A percentile compares a stretch with the other conserved stretches of the same genome.
Conservation (phyloP, 495 filamentous ascomycete species). For the Hypoxylon cercidicola region DNA sequence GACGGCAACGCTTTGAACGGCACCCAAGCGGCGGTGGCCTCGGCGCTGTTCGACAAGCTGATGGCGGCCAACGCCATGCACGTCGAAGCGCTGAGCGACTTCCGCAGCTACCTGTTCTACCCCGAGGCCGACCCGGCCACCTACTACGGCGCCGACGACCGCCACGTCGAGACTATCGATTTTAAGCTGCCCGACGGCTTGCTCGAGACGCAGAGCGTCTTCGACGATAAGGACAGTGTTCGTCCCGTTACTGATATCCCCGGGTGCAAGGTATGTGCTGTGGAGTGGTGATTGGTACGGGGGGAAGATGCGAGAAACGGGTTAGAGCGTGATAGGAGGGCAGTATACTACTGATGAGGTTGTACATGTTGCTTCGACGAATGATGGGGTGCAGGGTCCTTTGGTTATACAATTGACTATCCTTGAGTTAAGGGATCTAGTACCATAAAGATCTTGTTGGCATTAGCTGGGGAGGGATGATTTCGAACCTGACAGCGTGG, state of each 20-base stretch:
- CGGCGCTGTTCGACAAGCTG: slow-evolving; percentile 2
- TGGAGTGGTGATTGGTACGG: slow-evolving; percentile 2
- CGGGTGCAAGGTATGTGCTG: slow-evolving; percentile 10
- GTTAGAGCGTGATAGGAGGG: neutral
- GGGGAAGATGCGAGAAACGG: neutral
- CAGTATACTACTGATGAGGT: neutral
- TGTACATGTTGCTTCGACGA: no score
- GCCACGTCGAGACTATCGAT: slow-evolving; percentile 3
- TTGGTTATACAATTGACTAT: no score
- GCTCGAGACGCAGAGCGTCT: slow-evolving; percentile 21
- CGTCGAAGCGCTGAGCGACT: slow-evolving; percentile 6
- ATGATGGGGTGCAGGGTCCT: no score
- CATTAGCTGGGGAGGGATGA: no score
- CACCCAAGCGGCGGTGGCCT: neutral
- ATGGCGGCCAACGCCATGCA: slow-evolving; percentile 13
- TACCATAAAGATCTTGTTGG: no score
- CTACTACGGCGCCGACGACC: slow-evolving; percentile 10
- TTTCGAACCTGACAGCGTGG: no score
- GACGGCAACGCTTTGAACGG: slow-evolving; percentile 12
- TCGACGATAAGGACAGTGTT: slow-evolving; percentile 13
- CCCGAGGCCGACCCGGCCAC: slow-evolving; percentile 9
- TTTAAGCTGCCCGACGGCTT: slow-evolving; percentile 8
- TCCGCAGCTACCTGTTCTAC: slow-evolving; percentile 22
- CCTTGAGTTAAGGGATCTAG: no score
- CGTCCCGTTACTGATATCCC: slow-evolving; percentile 8